Base-by-base conservation (phyloP, 2,329 filamentous ascomycete genomes). In the Cladophialophora chaetospira region DNA sequence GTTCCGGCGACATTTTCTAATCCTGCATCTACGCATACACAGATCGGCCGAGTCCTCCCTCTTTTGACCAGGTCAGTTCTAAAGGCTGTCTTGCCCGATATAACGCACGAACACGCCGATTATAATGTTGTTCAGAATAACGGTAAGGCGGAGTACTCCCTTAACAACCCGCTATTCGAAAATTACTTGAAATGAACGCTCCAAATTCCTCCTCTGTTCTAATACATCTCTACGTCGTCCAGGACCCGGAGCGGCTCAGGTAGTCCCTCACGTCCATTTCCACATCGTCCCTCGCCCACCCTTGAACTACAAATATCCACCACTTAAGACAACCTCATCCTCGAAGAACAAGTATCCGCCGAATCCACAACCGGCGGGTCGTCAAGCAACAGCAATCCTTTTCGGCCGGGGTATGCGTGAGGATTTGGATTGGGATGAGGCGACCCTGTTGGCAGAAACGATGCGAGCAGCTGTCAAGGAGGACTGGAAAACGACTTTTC, bases 71-170 rank as follows among this genome's bases (percentile, higher is more conserved):
- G 89, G 29, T 72, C 93, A 3, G 76, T 97, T 2, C 89, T 88
- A 15, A 77, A 83, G 17, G 88, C 89, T 0, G 79, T 96, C 33
- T 81, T 85, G 28, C 64, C 64, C 66, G 73, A 53, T 65, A 71
- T 58, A 66, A 72, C 55, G 55, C 68, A 59, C 17, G 43, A 55
- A n/a, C 69, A 74, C 42, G 69, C 65, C 48, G 92, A 97, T 74
- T 97, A 93, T 88, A 99, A 99, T 72, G 85, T 97, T 26, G 90
- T 97, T 53, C 93, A 97, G 77, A 97, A 97, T 71, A 97, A 97
- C 66, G 91, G 56, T 55, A 38, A 51, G 56, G 25, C 36, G 5
- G 9, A 11, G 15, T 33, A 9, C 13, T 10, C 2, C 8, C 36
- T 5, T 11, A 19, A 40, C 36, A 40, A 40, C 9, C 8, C 10